Base-by-base conservation (phyloP, 345 rosid genomes). In the Aquilaria yunnanensis region DNA sequence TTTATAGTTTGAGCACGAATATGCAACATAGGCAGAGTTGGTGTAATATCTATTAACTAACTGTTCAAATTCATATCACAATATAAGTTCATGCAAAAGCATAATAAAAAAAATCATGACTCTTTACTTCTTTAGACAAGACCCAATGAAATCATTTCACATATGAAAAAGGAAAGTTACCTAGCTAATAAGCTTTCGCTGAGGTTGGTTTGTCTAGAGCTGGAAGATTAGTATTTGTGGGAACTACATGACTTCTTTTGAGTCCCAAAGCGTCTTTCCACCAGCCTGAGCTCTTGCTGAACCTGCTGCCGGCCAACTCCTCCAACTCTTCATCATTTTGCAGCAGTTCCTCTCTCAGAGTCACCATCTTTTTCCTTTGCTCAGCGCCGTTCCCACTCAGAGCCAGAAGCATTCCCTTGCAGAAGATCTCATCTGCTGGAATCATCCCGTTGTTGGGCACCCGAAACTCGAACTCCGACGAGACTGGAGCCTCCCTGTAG, bases 401-500 rank as follows among this genome's bases (percentile, higher is more conserved):
- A 41, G 97, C 96, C 74, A 88, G 47, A 74, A 88, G 58, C 80
- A 60, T 69, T 10, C 97, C 96, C 77, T 88, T 75, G 76, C 72
- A 80, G 80, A 91, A 84, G 72, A 88, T 83, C 77, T 91, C 88
- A 67, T 85, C 96, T 1, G 97, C 94, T 29, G 92, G 81, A 9
- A 70, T 79, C 83, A 88, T 83, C 69, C 69, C 60, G 62, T 70
- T 63, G 66, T 79, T 75, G 34, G 74, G 73, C 10, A 81, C 85
- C 1, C 81, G 74, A 76, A 91, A 91, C 54, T 83, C 86, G 67
- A 91, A 91, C 69, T 91, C 97, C 1, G 88, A 76, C 9, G 97
- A 85, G 11, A 85, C 94, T 4, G 97, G 96, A 30, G 90, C 96
- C 72, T 92, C 97, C 54, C 80, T 88, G 58, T 88, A 86, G 52